Evolutionary conservation across 257 asterid genomes (phyloP), one percentile per base, ranked within the genome.

Genomic region (Paraleonurus japonicus): DNA sequence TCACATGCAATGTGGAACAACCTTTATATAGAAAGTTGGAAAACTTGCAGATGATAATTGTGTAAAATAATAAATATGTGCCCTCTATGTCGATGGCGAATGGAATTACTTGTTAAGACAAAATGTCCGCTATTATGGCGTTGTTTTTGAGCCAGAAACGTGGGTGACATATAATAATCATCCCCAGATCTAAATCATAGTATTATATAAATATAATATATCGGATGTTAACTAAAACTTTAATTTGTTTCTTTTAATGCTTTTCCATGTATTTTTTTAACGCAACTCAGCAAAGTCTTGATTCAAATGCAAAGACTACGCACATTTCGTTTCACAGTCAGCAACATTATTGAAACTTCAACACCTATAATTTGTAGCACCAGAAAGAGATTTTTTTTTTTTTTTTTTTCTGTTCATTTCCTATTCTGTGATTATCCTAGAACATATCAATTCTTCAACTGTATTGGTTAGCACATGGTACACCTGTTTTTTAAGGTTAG

Each of bases 1-100:
- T 62, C 79, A 67, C 78, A 77, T 77, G 82, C 76, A 59, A 70
- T 58, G 71, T 41, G 22, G 9, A 72, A 41, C 30, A 7, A 16
- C 78, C 76, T 76, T 76, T 81, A 81, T 80, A 84, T 77, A 72
- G 80, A 28, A 60, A 19, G 8, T 32, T 41, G 20, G 15, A 51
- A 17, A 51, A 51, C 59, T 7, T 19, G 27, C n/a, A 47, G 54
- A 47, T 47, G 3, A 15, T 47, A 4, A 47, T 19, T 13, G 17
- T 65, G 11, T 24, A 58, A 24, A 23, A 41, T 13, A 63, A 35
- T 51, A 64, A 19, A 28, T 24, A 10, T 22, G 58, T 59, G 62
- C 51, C 67, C 58, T 55, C 45, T 70, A 47, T 50, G 47, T 20
- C 15, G 57, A 6, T 37, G 53, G 32, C 9, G 19, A 64, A 39